Conservation (phyloP, 192 early-diverging fungal genomes). For the Backusella circina region DNA sequence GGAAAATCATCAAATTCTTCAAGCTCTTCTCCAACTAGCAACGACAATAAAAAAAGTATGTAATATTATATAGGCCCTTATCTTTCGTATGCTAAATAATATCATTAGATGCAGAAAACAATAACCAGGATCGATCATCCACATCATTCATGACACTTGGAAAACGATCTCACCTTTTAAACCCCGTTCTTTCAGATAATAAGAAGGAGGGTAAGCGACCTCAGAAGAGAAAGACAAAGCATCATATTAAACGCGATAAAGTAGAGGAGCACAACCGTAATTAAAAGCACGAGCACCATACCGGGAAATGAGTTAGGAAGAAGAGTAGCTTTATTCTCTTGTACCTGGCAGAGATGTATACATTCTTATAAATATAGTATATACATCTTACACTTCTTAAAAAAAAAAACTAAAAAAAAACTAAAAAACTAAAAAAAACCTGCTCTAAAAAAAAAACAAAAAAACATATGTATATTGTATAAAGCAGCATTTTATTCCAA, state of each 20-base stretch:
- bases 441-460: neutral
- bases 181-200: neutral
- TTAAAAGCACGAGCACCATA: neutral
- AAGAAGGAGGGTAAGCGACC: neutral
- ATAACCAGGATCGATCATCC: neutral
- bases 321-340: neutral
- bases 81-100: neutral
- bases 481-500: neutral
- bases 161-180: slow-evolving; percentile 16
- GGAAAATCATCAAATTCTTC: neutral
- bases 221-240: neutral
- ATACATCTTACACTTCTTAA: neutral
- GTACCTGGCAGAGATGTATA: neutral
- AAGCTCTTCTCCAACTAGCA: neutral
- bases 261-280: neutral
- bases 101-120: neutral
- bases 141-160: slow-evolving; percentile 10
- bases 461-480: neutral
- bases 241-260: neutral
- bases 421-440: neutral
- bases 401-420: neutral
- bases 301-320: neutral
- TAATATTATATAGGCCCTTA: neutral
- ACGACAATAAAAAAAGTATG: neutral
- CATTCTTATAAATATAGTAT: neutral